Evolutionary conservation across 805 yeast species (phyloP), one percentile per base, ranked within the genome.

Genomic region (Kodamaea laetipori): DNA sequence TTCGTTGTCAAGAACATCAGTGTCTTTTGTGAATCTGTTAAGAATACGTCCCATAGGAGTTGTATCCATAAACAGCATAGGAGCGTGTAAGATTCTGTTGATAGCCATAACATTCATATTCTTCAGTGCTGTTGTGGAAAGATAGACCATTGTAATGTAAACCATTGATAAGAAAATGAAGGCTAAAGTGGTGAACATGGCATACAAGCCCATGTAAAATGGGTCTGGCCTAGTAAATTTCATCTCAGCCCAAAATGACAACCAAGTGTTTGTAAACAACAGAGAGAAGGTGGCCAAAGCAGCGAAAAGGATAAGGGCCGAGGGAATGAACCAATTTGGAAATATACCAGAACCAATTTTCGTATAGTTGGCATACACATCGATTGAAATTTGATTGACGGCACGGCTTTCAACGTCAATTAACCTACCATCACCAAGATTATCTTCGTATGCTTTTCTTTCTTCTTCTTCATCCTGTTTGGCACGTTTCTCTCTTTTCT

Each of bases 31-130:
- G 61, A 88, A 89, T 52, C 96, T 71, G 64, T 87, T 89, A 58
- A 90, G 68, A 45, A 89, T 81, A 51, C 96, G 74, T 1, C 97
- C 96, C 73, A 86, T 75, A n/a, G 97, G 97, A 0, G 95, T 86
- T 9, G 88, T 80, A 57, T 90, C 96, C 64, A 88, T 74, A 58
- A 80, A 90, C 1, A 82, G 66, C 92, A 87, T 86, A 37, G 95
- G 95, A 2, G 94, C 81, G 47, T 82, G 82, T 47, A 89, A 66
- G n/a, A 89, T 71, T 25, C 70, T 74, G 37, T 73, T 63, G 41
- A 82, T 71, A 0, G 95, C 90, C 39, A 55, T 53, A 35, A 82
- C 66, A 57, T 88, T 88, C 56, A 89, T 66, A n/a, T 54, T 58
- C 44, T 64, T 75, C 5, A 86, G 71, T 2, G 90, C 80, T 33